phyloP scores from a whole-genome alignment of 2,329 filamentous ascomycete genomes.

The Metarhizium album region DNA sequence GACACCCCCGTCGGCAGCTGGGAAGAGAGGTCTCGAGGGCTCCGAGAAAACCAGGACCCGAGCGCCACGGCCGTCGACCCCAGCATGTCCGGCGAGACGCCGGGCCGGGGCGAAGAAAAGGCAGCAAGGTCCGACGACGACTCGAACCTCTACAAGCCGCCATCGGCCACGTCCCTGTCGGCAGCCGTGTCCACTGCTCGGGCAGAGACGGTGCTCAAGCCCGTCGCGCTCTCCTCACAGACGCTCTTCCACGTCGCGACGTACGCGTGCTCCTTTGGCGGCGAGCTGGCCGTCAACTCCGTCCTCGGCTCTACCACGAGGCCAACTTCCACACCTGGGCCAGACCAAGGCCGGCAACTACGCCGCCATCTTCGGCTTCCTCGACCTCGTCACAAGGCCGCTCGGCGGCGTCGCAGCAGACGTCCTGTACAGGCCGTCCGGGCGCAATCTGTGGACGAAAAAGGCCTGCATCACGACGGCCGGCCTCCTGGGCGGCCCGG shows the following conservation, averaged over 20 bases:
- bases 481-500: constrained; percentile 51
- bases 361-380: constrained; percentile 64
- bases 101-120: constrained; percentile 20
- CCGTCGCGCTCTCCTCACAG: constrained; percentile 40
- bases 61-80: constrained; percentile 37
- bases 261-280: constrained; percentile 55
- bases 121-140: background rate
- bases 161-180: constrained; percentile 35
- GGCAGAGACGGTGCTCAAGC: constrained; percentile 43
- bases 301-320: constrained; percentile 47
- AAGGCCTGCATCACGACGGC: constrained; percentile 36
- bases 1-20: constrained; percentile 79
- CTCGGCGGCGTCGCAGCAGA: constrained; percentile 50
- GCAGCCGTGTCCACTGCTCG: constrained; percentile 45
- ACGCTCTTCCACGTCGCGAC: constrained; percentile 43
- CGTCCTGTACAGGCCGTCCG: constrained; percentile 30
- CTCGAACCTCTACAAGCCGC: constrained; percentile 26
- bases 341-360: constrained; percentile 48
- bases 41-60: constrained; percentile 39
- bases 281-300: constrained; percentile 51
- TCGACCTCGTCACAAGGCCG: constrained; percentile 59
- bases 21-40: constrained; percentile 56
- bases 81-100: constrained; percentile 34
- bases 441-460: constrained; percentile 25
- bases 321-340: constrained; percentile 44